phyloP scores from a whole-genome alignment of 768 basidiomycete species.

The Mycena galericulata region DNA sequence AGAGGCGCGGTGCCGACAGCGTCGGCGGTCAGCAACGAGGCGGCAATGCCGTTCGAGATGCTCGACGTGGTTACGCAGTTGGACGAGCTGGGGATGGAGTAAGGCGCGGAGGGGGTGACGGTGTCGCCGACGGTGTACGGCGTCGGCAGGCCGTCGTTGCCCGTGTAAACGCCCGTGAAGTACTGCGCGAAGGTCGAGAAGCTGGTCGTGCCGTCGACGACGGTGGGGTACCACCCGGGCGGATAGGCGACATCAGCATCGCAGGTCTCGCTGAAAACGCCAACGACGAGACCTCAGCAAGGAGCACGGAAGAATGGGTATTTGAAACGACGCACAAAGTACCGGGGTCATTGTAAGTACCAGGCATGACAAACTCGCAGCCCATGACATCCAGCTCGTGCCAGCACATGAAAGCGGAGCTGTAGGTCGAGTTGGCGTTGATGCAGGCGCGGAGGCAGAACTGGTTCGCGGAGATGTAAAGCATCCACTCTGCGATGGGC shows the following conservation, averaged over 20 bases:
- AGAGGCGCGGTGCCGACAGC: constrained; percentile 7
- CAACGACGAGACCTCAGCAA: constrained; percentile 13
- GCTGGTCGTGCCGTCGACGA: constrained; percentile 49
- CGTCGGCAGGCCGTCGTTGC: constrained; percentile 39
- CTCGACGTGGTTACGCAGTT: constrained; percentile 54
- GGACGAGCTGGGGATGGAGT: constrained; percentile 53
- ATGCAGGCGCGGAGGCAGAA: constrained; percentile 59
- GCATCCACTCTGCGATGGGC: constrained; percentile 58
- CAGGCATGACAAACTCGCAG: constrained; percentile 61
- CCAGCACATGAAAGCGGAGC: constrained; percentile 56
- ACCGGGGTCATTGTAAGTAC: constrained; percentile 54
- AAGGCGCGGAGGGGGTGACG: constrained; percentile 50
- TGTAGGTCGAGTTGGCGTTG: constrained; percentile 57
- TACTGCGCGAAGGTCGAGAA: constrained; percentile 60
- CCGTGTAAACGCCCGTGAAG: constrained; percentile 51
- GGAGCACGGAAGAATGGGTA: neutral
- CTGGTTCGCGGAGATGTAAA: constrained; percentile 44
- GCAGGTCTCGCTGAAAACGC: constrained; percentile 53
- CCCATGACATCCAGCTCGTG: constrained; percentile 61
- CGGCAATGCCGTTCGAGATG: constrained; percentile 52
- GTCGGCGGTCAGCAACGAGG: constrained; percentile 34
- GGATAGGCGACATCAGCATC: constrained; percentile 61
- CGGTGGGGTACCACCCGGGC: constrained; percentile 60
- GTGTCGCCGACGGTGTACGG: constrained; percentile 55
- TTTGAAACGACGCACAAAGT: constrained; percentile 50